These are phyloP conservation scores for Rutstroemia sp. DNA, from an alignment of 2,329 filamentous ascomycete species.

Conservation along the genomic window DNA sequence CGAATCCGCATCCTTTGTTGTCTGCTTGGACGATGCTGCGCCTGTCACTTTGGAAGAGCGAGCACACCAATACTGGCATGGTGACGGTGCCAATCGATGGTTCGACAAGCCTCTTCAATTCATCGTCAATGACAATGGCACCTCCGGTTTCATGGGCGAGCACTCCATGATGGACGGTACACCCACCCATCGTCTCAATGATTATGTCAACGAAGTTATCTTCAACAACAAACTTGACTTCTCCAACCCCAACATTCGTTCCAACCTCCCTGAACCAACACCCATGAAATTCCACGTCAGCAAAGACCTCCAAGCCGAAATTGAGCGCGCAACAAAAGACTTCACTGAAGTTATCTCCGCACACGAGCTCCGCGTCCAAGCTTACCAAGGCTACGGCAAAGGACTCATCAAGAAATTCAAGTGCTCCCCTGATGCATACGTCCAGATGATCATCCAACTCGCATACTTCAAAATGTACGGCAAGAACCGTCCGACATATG, in stretches of 20 bases:
- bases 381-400: conserved; percentile 97
- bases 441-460: conserved; percentile 97
- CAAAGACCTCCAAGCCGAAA: conserved; percentile 65
- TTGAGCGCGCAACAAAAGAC: conserved; percentile 70
- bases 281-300: conserved; percentile 73
- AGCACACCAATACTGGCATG: conserved; percentile 95
- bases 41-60: conserved; percentile 95
- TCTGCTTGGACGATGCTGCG: conserved; percentile 86
- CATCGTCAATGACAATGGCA: conserved; percentile 96
- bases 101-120: conserved; percentile 98
- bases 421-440: conserved; percentile 93
- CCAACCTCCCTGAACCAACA: conserved; percentile 74
- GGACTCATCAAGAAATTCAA: conserved; percentile 99
- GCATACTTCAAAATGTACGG: conserved; percentile 99
- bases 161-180: conserved; percentile 99
- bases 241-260: conserved; percentile 68
- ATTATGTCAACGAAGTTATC: conserved; percentile 87
- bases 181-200: conserved; percentile 92
- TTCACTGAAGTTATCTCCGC: conserved; percentile 75
- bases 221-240: conserved; percentile 94
- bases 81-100: conserved; percentile 92
- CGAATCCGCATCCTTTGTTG: conserved; percentile 81
- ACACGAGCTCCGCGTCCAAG: conserved; percentile 88
- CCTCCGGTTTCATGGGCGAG: conserved; percentile 94
- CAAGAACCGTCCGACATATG: conserved; percentile 95